Percentiles rank a stretch among this genome's conserved stretches.
These are phyloP conservation scores for Leishmania arabica DNA, from an alignment of 208 protist species.

Conservation along the genomic window DNA sequence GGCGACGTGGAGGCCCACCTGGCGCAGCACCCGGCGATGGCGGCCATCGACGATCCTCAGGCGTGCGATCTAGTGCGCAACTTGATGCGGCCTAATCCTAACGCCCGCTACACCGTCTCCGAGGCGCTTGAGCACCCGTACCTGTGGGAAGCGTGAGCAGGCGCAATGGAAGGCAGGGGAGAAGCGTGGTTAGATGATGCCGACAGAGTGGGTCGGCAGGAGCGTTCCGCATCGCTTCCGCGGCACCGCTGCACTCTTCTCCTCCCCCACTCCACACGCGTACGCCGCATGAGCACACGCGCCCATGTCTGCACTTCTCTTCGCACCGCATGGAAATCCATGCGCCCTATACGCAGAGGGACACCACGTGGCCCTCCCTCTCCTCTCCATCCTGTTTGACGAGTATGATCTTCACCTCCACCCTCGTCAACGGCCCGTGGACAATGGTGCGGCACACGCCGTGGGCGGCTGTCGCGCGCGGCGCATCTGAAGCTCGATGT, in stretches of 20 bases:
- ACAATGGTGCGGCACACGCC: not conserved
- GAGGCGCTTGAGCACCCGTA: constrained; percentile 78
- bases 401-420: not conserved
- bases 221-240: not conserved
- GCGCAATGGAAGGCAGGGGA: not conserved
- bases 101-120: constrained; percentile 46
- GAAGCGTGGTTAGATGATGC: not conserved
- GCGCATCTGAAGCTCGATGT: not conserved
- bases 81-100: constrained; percentile 54
- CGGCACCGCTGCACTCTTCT: not conserved
- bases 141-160: constrained; percentile 18
- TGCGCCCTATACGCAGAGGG: not conserved
- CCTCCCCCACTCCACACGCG: not conserved
- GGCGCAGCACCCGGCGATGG: constrained; percentile 48
- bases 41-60: constrained; percentile 45
- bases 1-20: constrained; percentile 49
- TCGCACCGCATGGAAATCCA: too few species aligned
- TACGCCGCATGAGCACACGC: not conserved
- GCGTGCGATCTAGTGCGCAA: constrained; percentile 66
- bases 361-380: not conserved
- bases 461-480: not conserved
- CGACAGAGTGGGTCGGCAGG: not conserved
- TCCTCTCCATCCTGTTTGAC: not conserved
- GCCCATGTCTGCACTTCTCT: not conserved
- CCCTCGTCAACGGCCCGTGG: not conserved